Evolutionary conservation across 140 eudicot species (phyloP), one percentile per base, ranked within the genome.

Genomic region (Eryngium alpinum): DNA sequence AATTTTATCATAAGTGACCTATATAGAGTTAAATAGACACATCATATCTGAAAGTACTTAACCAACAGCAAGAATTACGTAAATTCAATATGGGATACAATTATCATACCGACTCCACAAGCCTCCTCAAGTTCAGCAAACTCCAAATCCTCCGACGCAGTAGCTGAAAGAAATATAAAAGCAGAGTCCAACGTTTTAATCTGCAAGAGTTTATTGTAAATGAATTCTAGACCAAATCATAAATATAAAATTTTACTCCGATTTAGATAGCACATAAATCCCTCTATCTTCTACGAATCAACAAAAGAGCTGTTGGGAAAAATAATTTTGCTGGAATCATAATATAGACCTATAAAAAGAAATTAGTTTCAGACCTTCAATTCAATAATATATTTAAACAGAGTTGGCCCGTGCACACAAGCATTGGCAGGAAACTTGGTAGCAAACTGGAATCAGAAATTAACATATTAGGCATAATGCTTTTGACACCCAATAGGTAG

Each of bases 111-210:
- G 85, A 92, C 94, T 71, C 97, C 97, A 89, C 97, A 92, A 72
- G 97, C 91, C 83, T 86, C 87, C 71, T 92, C 98, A 78, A 95
- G 93, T 72, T 95, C 93, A 74, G 49, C 81, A 65, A 86, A 72
- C 56, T 86, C 87, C 75, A 91, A 89, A 78, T 84, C 72, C 31
- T 91, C 97, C 18, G 94, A 86, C 29, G 90, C 90, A 75, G 88
- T 86, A 72, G 83, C 82, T 21, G 90, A 43, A 78, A 96, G 89
- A 81, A 96, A 96, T 69, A 88, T 59, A 59, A 93, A 89, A 1
- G 98, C 99, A 77, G 98, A 98, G 32, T 96, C 98, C 76, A 96
- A 83, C 71, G 92, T 90, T 85, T 93, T 93, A 66, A 93, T 93
- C 97, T 93, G 90, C 52, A 81, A 67, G 24, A 71, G n/a, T 60